phyloP scores from a whole-genome alignment of 805 yeast species.

The Kluyveromyces starmeri region DNA sequence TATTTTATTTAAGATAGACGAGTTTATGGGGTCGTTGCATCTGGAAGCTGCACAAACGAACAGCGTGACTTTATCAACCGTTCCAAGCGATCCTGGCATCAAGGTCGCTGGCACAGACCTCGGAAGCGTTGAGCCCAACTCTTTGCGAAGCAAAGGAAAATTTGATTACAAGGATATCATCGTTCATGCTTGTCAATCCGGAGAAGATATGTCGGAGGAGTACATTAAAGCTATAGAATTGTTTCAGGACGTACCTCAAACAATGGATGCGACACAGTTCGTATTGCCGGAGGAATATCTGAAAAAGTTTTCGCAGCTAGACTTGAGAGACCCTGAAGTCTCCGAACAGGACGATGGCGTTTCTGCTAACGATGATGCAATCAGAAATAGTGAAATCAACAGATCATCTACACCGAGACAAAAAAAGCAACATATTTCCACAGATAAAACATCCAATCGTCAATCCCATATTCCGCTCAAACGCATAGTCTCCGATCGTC shows the following conservation, averaged over 20 bases:
- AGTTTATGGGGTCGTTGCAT: slow-evolving; percentile 22
- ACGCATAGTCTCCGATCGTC: background rate
- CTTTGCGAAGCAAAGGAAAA: slow-evolving; percentile 12
- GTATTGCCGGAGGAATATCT: slow-evolving; percentile 20
- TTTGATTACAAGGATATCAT: slow-evolving; percentile 24
- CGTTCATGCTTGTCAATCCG: slow-evolving; percentile 24
- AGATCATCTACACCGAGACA: slow-evolving; percentile 12
- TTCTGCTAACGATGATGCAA: slow-evolving; percentile 12
- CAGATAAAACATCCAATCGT: too few species aligned
- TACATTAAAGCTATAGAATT: slow-evolving; percentile 27
- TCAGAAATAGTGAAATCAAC: slow-evolving; percentile 13
- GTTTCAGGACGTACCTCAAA: slow-evolving; percentile 24
- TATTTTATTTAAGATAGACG: slow-evolving; percentile 21
- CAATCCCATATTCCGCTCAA: background rate
- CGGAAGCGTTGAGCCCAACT: slow-evolving; percentile 4
- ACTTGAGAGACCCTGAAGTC: slow-evolving; percentile 1
- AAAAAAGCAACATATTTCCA: slow-evolving; percentile 5
- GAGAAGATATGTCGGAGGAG: slow-evolving; percentile 23
- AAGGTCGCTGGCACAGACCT: background rate
- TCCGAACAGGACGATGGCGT: slow-evolving; percentile 6
- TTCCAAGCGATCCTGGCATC: slow-evolving; percentile 1
- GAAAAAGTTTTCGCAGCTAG: slow-evolving; percentile 7
- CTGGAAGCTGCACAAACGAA: slow-evolving; percentile 19
- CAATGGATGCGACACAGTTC: slow-evolving; percentile 15
- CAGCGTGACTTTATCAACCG: slow-evolving; percentile 14